These are phyloP conservation scores for Fusarium illudens DNA, from an alignment of 2,329 filamentous ascomycete species.

Conservation along the genomic window DNA sequence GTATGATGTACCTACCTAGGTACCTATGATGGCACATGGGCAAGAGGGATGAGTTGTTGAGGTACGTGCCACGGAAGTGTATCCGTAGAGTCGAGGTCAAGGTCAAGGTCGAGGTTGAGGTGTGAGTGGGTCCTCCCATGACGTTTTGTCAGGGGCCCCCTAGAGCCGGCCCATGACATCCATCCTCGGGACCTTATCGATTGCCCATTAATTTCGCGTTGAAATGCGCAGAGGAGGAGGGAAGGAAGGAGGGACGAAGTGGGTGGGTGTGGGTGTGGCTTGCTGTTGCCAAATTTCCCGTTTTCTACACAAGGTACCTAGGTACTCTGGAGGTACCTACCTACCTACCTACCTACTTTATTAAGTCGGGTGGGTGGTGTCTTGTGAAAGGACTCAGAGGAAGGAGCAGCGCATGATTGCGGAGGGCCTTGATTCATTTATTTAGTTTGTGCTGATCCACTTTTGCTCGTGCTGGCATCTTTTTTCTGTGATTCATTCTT, in stretches of 20 bases:
- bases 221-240: background rate
- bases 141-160: conserved; percentile 25
- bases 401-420: background rate
- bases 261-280: background rate
- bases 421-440: background rate
- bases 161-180: background rate
- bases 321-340: background rate
- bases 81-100: background rate
- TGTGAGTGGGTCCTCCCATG: conserved; percentile 26
- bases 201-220: conserved; percentile 17
- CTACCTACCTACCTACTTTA: background rate
- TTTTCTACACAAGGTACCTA: background rate
- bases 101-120: background rate
- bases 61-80: background rate
- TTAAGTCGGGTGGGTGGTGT: no score
- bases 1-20: no score
- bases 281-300: background rate
- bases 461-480: conserved; percentile 29
- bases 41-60: no score
- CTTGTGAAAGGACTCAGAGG: background rate
- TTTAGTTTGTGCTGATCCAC: conserved; percentile 23
- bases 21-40: conserved; percentile 23
- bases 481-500: conserved; percentile 22
- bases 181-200: conserved; percentile 16
- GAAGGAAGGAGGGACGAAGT: background rate